Conservation (phyloP, 2,329 filamentous ascomycete genomes). For the Lachnellula hyalina region DNA sequence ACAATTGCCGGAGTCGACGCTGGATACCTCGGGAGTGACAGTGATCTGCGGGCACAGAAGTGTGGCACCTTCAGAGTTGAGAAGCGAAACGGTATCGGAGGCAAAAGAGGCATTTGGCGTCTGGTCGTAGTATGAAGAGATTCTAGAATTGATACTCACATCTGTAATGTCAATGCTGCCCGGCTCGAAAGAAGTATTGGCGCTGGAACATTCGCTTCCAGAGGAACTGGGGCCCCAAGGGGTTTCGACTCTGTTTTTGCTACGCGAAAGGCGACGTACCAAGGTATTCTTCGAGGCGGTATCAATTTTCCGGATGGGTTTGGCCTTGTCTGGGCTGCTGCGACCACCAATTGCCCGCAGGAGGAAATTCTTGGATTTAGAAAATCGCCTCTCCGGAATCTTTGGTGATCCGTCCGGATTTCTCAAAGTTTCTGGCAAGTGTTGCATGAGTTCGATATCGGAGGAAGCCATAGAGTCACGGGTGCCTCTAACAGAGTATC, state of each 20-base stretch:
- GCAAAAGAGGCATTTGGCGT: conserved; percentile 3
- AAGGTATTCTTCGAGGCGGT: conserved; percentile 18
- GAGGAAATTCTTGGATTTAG: conserved; percentile 30
- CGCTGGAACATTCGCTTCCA: conserved; percentile 4
- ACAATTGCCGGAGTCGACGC: conserved; percentile 27
- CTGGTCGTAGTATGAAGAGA: conserved; percentile 10
- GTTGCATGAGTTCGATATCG: neutral
- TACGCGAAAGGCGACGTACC: conserved; percentile 22
- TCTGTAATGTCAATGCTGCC: conserved; percentile 20
- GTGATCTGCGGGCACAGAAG: conserved; percentile 28
- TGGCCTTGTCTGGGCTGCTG: conserved; percentile 7
- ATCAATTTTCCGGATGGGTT: conserved; percentile 5
- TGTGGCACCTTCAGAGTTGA: conserved; percentile 6
- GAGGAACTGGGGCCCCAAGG: neutral
- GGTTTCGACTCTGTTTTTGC: conserved; percentile 9
- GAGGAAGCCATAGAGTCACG: conserved; percentile 8
- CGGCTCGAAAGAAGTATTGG: conserved; percentile 7
- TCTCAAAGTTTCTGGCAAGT: neutral
- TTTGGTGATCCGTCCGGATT: conserved; percentile 8
- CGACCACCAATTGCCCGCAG: conserved; percentile 24
- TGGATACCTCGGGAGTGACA: conserved; percentile 29
- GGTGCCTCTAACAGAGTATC: conserved; percentile 16
- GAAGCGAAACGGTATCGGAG: conserved; percentile 2
- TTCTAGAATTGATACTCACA: conserved; percentile 13
- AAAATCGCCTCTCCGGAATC: conserved; percentile 20